Conservation (phyloP, 495 filamentous ascomycete genomes). For the Penicillium cosmopolitanum region DNA sequence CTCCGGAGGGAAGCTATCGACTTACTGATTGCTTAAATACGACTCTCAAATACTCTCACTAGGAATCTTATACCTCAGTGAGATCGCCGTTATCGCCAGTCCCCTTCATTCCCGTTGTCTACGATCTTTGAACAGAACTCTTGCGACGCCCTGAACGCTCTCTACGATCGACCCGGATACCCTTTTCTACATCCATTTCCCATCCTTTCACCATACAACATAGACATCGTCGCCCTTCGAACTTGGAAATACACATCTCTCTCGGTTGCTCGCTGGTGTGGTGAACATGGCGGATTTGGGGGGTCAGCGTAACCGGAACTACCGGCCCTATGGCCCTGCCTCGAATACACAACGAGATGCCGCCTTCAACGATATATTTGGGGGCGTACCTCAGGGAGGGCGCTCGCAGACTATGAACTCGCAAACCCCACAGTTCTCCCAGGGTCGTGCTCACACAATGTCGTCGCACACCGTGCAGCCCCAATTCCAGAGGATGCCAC, state of each 20-base stretch:
- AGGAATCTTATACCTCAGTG: constrained; percentile 21
- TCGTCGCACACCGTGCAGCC: constrained; percentile 62
- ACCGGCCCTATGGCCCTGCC: constrained; percentile 69
- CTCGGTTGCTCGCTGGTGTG: constrained; percentile 9
- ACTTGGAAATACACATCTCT: background rate
- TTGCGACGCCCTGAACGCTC: constrained; percentile 46
- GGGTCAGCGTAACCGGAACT: constrained; percentile 71
- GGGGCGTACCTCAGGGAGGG: constrained; percentile 81
- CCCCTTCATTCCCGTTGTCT: constrained; percentile 30
- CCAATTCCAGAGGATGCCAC: constrained; percentile 48
- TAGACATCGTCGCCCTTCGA: background rate
- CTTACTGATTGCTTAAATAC: constrained; percentile 32
- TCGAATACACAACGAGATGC: constrained; percentile 84
- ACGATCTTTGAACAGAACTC: constrained; percentile 42
- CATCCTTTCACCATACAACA: constrained; percentile 12
- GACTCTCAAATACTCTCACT: constrained; percentile 22
- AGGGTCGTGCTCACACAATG: constrained; percentile 85
- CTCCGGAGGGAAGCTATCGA: constrained; percentile 34
- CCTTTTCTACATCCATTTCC: constrained; percentile 18
- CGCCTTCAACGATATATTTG: constrained; percentile 96
- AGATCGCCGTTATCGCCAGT: constrained; percentile 18
- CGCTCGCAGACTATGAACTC: constrained; percentile 87
- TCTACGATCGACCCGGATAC: constrained; percentile 43
- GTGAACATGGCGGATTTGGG: constrained; percentile 81
- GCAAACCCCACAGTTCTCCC: constrained; percentile 58